A percentile compares a stretch with the other conserved stretches of the same genome.
Evolutionary conservation across 352 stramenopile genomes (phyloP).

Genomic region (Globisporangium nagaii): DNA sequence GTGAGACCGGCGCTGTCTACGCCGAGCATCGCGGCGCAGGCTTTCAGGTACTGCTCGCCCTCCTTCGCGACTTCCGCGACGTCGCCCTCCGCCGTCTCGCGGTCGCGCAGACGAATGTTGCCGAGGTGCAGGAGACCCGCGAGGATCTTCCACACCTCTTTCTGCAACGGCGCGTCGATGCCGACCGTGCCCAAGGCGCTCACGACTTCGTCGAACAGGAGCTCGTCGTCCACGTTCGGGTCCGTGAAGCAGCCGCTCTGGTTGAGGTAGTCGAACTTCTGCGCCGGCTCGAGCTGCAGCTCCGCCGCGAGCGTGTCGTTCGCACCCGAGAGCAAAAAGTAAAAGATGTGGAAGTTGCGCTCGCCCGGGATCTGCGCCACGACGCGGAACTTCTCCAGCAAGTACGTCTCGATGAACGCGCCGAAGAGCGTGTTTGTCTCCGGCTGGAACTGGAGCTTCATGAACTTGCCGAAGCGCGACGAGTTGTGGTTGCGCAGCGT

Average conservation of each 20-base stretch:
- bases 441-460: slow-evolving; percentile 86
- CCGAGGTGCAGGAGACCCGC: slow-evolving; percentile 75
- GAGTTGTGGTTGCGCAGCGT: slow-evolving; percentile 87
- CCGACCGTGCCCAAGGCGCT: slow-evolving; percentile 74
- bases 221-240: slow-evolving; percentile 84
- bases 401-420: slow-evolving; percentile 85
- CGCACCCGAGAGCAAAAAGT: slow-evolving; percentile 81
- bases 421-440: slow-evolving; percentile 65
- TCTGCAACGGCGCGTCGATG: slow-evolving; percentile 62
- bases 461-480: slow-evolving; percentile 85
- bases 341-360: slow-evolving; percentile 91
- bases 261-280: slow-evolving; percentile 81
- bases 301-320: slow-evolving; percentile 50
- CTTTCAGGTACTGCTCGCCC: slow-evolving; percentile 45
- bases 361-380: slow-evolving; percentile 81
- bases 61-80: slow-evolving; percentile 57
- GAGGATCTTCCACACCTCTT: slow-evolving; percentile 73
- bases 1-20: slow-evolving; percentile 58
- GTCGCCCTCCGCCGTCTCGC: slow-evolving; percentile 76
- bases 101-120: slow-evolving; percentile 73
- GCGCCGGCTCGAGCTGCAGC: slow-evolving; percentile 46
- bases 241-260: slow-evolving; percentile 81
- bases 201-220: slow-evolving; percentile 80
- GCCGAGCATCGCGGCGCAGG: slow-evolving; percentile 62
- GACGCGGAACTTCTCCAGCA: slow-evolving; percentile 88